A percentile compares a stretch with the other conserved stretches of the same genome.
These are phyloP conservation scores for Candida patagonica DNA, from an alignment of 805 yeast genomes.

Conservation along the genomic window DNA sequence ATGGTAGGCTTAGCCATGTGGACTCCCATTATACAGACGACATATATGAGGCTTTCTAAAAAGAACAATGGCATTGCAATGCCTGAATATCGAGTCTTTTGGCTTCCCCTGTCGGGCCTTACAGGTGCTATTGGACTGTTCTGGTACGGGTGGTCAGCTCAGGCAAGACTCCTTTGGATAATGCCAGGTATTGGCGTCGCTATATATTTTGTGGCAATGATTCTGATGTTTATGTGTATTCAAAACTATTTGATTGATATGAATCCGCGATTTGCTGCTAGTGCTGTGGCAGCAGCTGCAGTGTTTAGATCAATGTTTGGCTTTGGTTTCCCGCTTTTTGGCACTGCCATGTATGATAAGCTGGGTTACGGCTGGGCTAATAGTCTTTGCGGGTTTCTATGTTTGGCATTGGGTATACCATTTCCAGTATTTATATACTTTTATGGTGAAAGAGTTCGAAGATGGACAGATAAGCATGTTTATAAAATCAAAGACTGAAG, in stretches of 20 bases:
- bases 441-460: constrained; percentile 48
- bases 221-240: constrained; percentile 59
- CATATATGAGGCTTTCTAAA: constrained; percentile 31
- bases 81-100: constrained; percentile 54
- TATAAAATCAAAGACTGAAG: constrained; percentile 42
- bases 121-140: constrained; percentile 50
- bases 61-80: constrained; percentile 44
- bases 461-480: constrained; percentile 47
- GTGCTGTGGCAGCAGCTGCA: constrained; percentile 62
- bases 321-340: constrained; percentile 60
- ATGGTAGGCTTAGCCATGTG: constrained; percentile 41
- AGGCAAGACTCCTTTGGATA: constrained; percentile 47
- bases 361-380: constrained; percentile 68
- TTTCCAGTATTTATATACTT: constrained; percentile 47
- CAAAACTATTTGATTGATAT: constrained; percentile 63
- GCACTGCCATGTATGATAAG: constrained; percentile 43
- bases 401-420: constrained; percentile 53
- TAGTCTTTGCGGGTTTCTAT: constrained; percentile 51
- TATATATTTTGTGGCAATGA: constrained; percentile 49
- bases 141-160: constrained; percentile 68
- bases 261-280: constrained; percentile 59
- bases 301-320: constrained; percentile 61
- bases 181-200: constrained; percentile 55
- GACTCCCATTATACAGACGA: constrained; percentile 35
- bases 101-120: constrained; percentile 41